Conservation (phyloP, 495 filamentous ascomycete genomes). For the Hypoxylon subgilvum region DNA sequence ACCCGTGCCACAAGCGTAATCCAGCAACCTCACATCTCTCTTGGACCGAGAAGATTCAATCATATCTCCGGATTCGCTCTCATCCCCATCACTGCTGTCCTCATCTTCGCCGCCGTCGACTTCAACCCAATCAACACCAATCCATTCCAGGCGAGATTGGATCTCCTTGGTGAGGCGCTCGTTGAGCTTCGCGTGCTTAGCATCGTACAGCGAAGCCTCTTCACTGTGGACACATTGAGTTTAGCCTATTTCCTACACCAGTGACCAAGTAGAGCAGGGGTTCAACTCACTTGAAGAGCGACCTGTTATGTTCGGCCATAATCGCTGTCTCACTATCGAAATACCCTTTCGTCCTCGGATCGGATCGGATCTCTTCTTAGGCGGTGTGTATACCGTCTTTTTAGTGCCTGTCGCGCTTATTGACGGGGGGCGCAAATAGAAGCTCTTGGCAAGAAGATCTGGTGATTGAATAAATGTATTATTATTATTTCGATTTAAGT, state of each 20-base stretch:
- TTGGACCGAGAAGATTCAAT: constrained; percentile 25
- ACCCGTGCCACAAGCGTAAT: constrained; percentile 80
- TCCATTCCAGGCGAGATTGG: constrained; percentile 62
- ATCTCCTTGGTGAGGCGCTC: constrained; percentile 54
- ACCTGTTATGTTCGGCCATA: constrained; percentile 48
- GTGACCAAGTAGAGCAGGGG: not conserved
- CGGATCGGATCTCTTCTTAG: not conserved
- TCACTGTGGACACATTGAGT: constrained; percentile 35
- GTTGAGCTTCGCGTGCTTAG: constrained; percentile 48
- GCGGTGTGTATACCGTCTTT: not conserved
- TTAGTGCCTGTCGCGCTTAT: not conserved
- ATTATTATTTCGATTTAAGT: too few relatives aligned
- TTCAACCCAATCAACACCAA: constrained; percentile 62
- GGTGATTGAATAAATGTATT: too few relatives aligned
- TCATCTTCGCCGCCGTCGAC: constrained; percentile 43
- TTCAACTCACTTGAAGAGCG: constrained; percentile 52
- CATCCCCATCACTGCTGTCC: constrained; percentile 42
- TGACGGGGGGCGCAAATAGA: too few relatives aligned
- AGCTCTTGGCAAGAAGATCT: too few relatives aligned
- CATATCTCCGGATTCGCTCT: constrained; percentile 3
- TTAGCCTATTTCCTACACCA: constrained; percentile 21
- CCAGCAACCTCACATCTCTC: constrained; percentile 64
- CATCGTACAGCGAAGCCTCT: constrained; percentile 49
- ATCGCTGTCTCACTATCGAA: not conserved
- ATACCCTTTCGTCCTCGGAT: not conserved